These are phyloP conservation scores for Pelargonium cotyledonis DNA, from an alignment of 441 rosid genomes.

Conservation along the genomic window DNA sequence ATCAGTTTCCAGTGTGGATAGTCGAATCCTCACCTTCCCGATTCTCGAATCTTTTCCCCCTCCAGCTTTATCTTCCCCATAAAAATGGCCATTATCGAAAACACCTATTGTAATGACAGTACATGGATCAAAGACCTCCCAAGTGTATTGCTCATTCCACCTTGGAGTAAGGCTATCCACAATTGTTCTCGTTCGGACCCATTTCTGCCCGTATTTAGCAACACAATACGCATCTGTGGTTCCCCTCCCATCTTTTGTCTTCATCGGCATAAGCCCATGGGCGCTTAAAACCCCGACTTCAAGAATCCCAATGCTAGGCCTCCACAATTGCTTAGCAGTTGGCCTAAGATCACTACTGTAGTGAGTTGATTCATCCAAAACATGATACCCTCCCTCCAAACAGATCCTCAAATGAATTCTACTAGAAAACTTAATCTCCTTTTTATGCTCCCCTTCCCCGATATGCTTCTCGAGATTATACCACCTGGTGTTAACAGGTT, in stretches of 20 bases:
- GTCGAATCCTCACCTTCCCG: slow-evolving; percentile 79
- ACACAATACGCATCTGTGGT: slow-evolving; percentile 86
- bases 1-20: slow-evolving; percentile 76
- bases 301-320: slow-evolving; percentile 60
- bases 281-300: slow-evolving; percentile 77
- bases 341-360: slow-evolving; percentile 83
- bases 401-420: slow-evolving; percentile 72
- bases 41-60: slow-evolving; percentile 54
- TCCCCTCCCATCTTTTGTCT: slow-evolving; percentile 66
- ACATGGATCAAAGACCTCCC: slow-evolving; percentile 94
- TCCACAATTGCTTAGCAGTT: slow-evolving; percentile 83
- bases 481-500: slow-evolving; percentile 53
- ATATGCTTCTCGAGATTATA: slow-evolving; percentile 56
- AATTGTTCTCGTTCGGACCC: slow-evolving; percentile 85
- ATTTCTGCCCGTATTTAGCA: slow-evolving; percentile 92
- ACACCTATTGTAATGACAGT: slow-evolving; percentile 84
- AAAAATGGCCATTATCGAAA: slow-evolving; percentile 66
- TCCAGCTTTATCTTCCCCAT: slow-evolving; percentile 40
- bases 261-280: slow-evolving; percentile 70
- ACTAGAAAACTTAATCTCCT: slow-evolving; percentile 61
- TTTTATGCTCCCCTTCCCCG: slow-evolving; percentile 50
- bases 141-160: slow-evolving; percentile 94
- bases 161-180: slow-evolving; percentile 57
- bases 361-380: slow-evolving; percentile 85
- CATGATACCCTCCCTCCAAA: slow-evolving; percentile 93